Conservation (phyloP, 768 basidiomycete species). For the Tubosaeta sp. region DNA sequence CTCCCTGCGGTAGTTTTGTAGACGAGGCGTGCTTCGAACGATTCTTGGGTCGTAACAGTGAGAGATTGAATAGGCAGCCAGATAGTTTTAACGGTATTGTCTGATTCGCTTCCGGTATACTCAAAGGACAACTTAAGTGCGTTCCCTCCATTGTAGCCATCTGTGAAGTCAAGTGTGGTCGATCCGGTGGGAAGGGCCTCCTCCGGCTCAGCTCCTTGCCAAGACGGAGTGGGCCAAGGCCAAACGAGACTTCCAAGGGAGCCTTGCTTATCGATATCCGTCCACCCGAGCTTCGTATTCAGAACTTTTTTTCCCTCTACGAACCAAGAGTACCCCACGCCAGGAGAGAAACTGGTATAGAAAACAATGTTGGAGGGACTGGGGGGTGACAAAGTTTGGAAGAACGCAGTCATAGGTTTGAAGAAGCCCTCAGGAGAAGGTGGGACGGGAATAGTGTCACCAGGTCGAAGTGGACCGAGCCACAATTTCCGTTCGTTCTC, state of each 20-base stretch:
- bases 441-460: slow-evolving; percentile 43
- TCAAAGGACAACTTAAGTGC: slow-evolving; percentile 34
- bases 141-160: slow-evolving; percentile 73
- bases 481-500: slow-evolving; percentile 66
- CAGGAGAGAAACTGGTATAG: slow-evolving; percentile 66
- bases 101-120: slow-evolving; percentile 36
- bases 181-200: slow-evolving; percentile 38
- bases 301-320: slow-evolving; percentile 57
- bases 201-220: slow-evolving; percentile 42
- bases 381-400: slow-evolving; percentile 45
- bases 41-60: slow-evolving; percentile 37
- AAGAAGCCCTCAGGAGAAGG: slow-evolving; percentile 51
- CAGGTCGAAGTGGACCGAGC: slow-evolving; percentile 50
- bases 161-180: slow-evolving; percentile 48
- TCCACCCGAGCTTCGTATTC: slow-evolving; percentile 54
- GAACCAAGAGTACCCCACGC: slow-evolving; percentile 67
- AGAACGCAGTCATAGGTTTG: slow-evolving; percentile 52
- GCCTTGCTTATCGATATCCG: slow-evolving; percentile 72
- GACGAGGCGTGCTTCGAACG: slow-evolving; percentile 49
- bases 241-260: slow-evolving; percentile 67
- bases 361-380: slow-evolving; percentile 52
- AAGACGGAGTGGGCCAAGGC: slow-evolving; percentile 53
- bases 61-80: slow-evolving; percentile 71
- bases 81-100: slow-evolving; percentile 47
- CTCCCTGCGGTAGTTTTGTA: too few relatives aligned